A percentile compares a stretch with the other conserved stretches of the same genome.
Evolutionary conservation across 2,329 filamentous ascomycete species (phyloP).

Genomic region (Macrophomina tecta): DNA sequence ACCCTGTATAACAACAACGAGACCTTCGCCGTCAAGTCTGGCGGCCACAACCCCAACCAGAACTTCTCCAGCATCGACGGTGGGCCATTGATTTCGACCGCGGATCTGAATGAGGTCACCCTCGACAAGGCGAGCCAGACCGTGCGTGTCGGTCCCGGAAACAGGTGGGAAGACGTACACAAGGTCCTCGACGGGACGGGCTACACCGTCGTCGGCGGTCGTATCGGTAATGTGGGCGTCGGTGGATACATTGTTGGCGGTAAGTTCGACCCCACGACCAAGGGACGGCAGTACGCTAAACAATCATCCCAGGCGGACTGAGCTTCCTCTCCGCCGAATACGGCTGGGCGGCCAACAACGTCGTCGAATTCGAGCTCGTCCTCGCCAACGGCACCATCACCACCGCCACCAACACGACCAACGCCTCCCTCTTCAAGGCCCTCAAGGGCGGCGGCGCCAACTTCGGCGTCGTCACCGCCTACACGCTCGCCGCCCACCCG

Average conservation of each 20-base stretch:
- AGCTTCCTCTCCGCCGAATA: constrained; percentile 53
- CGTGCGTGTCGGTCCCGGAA: constrained; percentile 41
- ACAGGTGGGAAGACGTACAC: constrained; percentile 44
- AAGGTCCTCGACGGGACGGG: constrained; percentile 44
- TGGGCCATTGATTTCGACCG: constrained; percentile 52
- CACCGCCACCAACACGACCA: constrained; percentile 46
- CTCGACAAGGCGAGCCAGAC: constrained; percentile 36
- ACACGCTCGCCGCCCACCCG: constrained; percentile 36
- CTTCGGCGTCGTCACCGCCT: constrained; percentile 52
- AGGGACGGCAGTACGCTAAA: neutral
- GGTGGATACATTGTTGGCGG: constrained; percentile 55
- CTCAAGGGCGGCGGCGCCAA: constrained; percentile 53
- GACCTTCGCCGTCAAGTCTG: constrained; percentile 61
- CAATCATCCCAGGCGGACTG: constrained; percentile 27
- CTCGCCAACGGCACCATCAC: constrained; percentile 55
- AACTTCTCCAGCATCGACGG: constrained; percentile 54
- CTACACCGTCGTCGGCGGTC: constrained; percentile 53
- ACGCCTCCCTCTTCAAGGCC: constrained; percentile 49
- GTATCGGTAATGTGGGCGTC: constrained; percentile 56
- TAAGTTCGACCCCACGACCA: constrained; percentile 31
- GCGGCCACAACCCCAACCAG: constrained; percentile 56
- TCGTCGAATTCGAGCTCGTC: constrained; percentile 55
- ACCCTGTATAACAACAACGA: constrained; percentile 50
- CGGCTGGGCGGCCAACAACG: constrained; percentile 56
- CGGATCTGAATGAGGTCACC: constrained; percentile 43